These are phyloP conservation scores for Andrographis paniculata DNA, from an alignment of 305 asterid species.

Conservation along the genomic window DNA sequence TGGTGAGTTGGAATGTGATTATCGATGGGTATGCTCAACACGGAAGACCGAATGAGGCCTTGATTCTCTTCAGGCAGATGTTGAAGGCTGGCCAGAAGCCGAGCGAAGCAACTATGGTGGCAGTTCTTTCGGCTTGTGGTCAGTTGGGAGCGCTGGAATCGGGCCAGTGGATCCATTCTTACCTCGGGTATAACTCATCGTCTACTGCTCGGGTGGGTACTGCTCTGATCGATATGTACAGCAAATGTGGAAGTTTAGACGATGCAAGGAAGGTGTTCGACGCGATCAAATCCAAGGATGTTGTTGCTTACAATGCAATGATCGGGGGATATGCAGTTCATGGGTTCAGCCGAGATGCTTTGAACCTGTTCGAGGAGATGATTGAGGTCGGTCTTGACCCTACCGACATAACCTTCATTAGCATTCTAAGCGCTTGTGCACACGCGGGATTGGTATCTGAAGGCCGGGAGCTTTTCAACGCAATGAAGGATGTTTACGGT, in stretches of 20 bases:
- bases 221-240: constrained; percentile 51
- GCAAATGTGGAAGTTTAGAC: constrained; percentile 53
- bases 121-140: constrained; percentile 51
- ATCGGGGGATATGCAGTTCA: constrained; percentile 45
- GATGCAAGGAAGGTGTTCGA: constrained; percentile 46
- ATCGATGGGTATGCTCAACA: constrained; percentile 47
- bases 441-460: constrained; percentile 47
- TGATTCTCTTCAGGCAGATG: constrained; percentile 42
- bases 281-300: constrained; percentile 39
- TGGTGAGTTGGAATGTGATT: constrained; percentile 49
- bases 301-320: constrained; percentile 42
- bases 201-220: constrained; percentile 32
- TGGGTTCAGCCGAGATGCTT: constrained; percentile 38
- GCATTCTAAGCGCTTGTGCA: constrained; percentile 46
- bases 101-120: constrained; percentile 43
- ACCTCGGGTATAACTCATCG: constrained; percentile 18
- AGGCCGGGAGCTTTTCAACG: constrained; percentile 35
- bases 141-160: constrained; percentile 48
- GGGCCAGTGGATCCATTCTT: constrained; percentile 52
- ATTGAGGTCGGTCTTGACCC: constrained; percentile 23
- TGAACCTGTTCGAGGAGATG: constrained; percentile 40
- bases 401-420: constrained; percentile 48
- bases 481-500: constrained; percentile 30
- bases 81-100: constrained; percentile 35
- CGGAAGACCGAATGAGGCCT: constrained; percentile 45